Evolutionary conservation across 768 basidiomycete genomes (phyloP), one percentile per base, ranked within the genome.

Genomic region (Suillus americanus): DNA sequence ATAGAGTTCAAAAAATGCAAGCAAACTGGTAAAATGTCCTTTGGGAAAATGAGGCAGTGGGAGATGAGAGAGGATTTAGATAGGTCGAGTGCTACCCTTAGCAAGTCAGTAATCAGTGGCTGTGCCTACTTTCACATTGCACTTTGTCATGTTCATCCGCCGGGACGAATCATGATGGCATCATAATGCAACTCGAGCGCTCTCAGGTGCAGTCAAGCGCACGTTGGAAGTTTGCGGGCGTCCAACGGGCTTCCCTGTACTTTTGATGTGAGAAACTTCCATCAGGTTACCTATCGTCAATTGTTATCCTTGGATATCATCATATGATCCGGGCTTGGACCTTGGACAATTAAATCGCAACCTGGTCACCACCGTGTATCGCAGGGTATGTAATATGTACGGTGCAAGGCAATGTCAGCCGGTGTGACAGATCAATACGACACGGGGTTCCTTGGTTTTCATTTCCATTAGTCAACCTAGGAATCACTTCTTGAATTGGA

Each of bases 41-140:
- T 33, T 41, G 28, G 16, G 38, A 59, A 59, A 56, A 59, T 28
- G 23, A 53, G 64, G 57, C 59, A 60, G 69, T 67, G 65, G 64
- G 62, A 64, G 69, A 54, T 62, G 68, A 61, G 67, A 70, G 23
- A 66, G 56, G 60, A 64, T 69, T 67, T 62, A 66, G 64, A 68
- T 28, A 53, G 61, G 25, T 20, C 20, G 30, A 61, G 57, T 23
- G 64, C 63, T 45, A 45, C 51, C 37, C 33, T 65, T 63, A 9
- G 35, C 33, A 28, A 64, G 35, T 51, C 43, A 43, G 40, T 43
- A 68, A 73, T 71, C 60, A 38, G 71, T 74, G 74, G 74, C 75
- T 69, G 67, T 68, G 65, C 61, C 10, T 25, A n/a, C 7, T 50
- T 30, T 40, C 16, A 60, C 37, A 38, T 25, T 60, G 45, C 23